Percentiles rank a stretch among this genome's conserved stretches.
Evolutionary conservation across 345 rosid genomes (phyloP).

Genomic region (Draba incana): DNA sequence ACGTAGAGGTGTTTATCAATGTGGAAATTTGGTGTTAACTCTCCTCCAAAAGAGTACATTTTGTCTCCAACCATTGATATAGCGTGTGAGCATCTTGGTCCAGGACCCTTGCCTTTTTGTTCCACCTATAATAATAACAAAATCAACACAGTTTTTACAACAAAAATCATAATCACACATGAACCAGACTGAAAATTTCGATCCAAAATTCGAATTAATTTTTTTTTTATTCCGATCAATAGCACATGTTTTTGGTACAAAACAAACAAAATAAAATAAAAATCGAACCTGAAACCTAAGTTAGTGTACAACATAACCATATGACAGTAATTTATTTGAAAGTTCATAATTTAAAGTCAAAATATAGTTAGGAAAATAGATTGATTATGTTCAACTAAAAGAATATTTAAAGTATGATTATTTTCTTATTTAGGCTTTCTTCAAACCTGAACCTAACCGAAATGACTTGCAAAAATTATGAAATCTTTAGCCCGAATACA

Average conservation of each 20-base stretch:
- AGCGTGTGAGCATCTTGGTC: conserved; percentile 36
- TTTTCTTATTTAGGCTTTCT: no score
- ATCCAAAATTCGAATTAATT: no score
- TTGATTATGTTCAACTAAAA: no score
- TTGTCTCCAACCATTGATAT: conserved; percentile 38
- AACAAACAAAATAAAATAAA: background rate
- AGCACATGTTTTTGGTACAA: no score
- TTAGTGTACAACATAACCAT: background rate
- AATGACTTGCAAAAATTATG: background rate
- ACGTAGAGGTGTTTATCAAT: conserved; percentile 33
- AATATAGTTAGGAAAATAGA: no score
- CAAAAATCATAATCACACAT: background rate
- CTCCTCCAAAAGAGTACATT: conserved; percentile 39
- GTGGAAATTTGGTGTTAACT: conserved; percentile 24
- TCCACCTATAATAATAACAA: conserved; percentile 19
- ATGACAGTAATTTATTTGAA: no score
- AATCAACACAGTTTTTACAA: background rate
- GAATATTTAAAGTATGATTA: no score
- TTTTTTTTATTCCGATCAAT: no score
- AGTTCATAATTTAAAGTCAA: no score
- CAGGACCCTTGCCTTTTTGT: conserved; percentile 24
- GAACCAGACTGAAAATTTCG: background rate
- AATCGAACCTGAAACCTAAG: background rate
- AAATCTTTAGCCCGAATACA: background rate
- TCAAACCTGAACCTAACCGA: background rate